Evolutionary conservation across 2,329 filamentous ascomycete genomes (phyloP).

Genomic region (Talaromyces verruculosus): DNA sequence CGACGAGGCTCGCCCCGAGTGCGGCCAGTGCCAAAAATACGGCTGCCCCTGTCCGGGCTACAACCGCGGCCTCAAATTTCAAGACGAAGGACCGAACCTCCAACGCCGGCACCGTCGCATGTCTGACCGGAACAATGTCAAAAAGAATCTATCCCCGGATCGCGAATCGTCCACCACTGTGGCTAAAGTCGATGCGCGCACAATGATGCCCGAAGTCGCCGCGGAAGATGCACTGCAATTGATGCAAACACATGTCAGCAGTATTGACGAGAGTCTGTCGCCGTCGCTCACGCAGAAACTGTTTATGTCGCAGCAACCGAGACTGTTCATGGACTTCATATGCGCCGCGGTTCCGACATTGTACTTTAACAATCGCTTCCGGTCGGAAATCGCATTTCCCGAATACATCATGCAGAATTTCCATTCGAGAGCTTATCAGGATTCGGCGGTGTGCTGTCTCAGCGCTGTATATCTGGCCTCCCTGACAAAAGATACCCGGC

Average conservation of each 20-base stretch:
- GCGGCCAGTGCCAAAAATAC: slow-evolving; percentile 33
- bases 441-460: slow-evolving; percentile 29
- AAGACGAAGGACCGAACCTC: slow-evolving; percentile 34
- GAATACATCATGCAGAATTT: slow-evolving; percentile 29
- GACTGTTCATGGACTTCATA: slow-evolving; percentile 33
- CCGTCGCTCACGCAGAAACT: slow-evolving; percentile 32
- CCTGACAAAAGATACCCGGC: slow-evolving; percentile 27
- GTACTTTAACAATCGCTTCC: slow-evolving; percentile 32
- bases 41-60: slow-evolving; percentile 31
- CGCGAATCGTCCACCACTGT: slow-evolving; percentile 7
- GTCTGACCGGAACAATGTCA: slow-evolving; percentile 14
- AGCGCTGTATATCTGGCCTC: slow-evolving; percentile 30
- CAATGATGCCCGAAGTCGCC: slow-evolving; percentile 17
- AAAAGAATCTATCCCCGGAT: not conserved
- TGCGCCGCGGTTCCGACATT: slow-evolving; percentile 30
- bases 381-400: slow-evolving; percentile 32
- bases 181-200: not conserved
- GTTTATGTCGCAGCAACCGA: slow-evolving; percentile 29
- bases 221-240: slow-evolving; percentile 20
- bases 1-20: slow-evolving; percentile 32
- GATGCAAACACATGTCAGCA: slow-evolving; percentile 18
- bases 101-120: slow-evolving; percentile 27
- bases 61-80: slow-evolving; percentile 30
- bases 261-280: slow-evolving; percentile 29
- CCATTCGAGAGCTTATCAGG: slow-evolving; percentile 23